Evolutionary conservation across 768 basidiomycete species (phyloP).

Genomic region (Kwoniella newhampshirensis): DNA sequence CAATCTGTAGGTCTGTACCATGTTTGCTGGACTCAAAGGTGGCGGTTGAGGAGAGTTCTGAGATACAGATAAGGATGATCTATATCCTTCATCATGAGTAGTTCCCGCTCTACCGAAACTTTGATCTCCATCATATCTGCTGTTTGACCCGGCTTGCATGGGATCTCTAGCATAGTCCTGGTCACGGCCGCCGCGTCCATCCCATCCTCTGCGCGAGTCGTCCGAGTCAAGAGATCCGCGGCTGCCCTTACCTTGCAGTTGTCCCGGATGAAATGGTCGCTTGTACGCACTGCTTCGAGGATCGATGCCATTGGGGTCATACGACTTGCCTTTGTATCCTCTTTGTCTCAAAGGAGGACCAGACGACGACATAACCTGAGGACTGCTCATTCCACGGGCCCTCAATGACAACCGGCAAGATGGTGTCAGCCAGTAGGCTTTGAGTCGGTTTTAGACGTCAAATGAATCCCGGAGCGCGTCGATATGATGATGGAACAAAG

Average conservation of each 20-base stretch:
- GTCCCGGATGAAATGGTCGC: background rate
- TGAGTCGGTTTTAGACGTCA: too few species aligned
- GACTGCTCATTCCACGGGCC: background rate
- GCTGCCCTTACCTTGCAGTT: background rate
- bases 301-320: conserved; percentile 7
- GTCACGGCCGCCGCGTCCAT: background rate
- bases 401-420: too few species aligned
- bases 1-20: background rate
- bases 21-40: background rate
- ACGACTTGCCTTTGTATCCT: conserved; percentile 12
- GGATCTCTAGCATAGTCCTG: background rate
- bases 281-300: background rate
- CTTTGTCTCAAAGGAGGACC: background rate
- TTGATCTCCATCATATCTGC: background rate
- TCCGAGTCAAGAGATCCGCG: too few species aligned
- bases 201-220: background rate
- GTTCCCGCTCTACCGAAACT: background rate
- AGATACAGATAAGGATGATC: background rate
- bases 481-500: too few species aligned
- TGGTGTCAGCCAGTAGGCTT: too few species aligned
- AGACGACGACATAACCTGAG: too few species aligned
- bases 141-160: too few species aligned
- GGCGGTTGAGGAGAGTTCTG: background rate
- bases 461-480: too few species aligned
- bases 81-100: background rate